Percentiles rank a stretch among this genome's conserved stretches.
phyloP scores from a whole-genome alignment of 495 filamentous ascomycete species.

The Aspergillus ostianus region DNA sequence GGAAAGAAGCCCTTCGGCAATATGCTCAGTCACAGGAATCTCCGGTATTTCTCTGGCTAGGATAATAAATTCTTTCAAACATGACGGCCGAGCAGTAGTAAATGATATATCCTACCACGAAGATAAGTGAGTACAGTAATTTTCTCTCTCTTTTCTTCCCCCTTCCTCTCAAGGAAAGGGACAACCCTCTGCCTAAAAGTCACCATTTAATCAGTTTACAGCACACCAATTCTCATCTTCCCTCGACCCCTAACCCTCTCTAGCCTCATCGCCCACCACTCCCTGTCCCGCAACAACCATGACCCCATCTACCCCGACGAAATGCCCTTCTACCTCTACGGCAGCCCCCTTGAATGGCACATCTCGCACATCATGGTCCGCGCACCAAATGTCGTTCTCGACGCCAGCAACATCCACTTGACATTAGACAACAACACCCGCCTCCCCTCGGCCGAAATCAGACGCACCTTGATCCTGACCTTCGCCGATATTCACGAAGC shows the following conservation, averaged over 20 bases:
- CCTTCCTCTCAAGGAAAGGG: too few species aligned
- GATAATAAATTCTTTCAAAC: too few species aligned
- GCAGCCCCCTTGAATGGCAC: conserved; percentile 23
- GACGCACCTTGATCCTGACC: conserved; percentile 14
- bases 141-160: too few species aligned
- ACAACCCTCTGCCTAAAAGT: too few species aligned
- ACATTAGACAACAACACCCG: background rate
- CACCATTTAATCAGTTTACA: too few species aligned
- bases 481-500: conserved; percentile 25
- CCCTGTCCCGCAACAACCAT: conserved; percentile 27
- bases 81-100: too few species aligned
- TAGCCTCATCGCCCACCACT: conserved; percentile 17
- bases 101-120: too few species aligned
- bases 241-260: background rate
- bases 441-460: conserved; percentile 3
- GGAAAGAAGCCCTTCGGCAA: background rate
- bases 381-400: conserved; percentile 11
- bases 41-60: too few species aligned
- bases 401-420: background rate
- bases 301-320: conserved; percentile 30
- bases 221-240: too few species aligned
- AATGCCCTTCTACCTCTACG: conserved; percentile 50
- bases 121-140: too few species aligned
- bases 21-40: background rate
- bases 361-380: conserved; percentile 39